Evolutionary conservation across 1,284 basidiomycete genomes (phyloP).

Genomic region (Pholiota adiposa): DNA sequence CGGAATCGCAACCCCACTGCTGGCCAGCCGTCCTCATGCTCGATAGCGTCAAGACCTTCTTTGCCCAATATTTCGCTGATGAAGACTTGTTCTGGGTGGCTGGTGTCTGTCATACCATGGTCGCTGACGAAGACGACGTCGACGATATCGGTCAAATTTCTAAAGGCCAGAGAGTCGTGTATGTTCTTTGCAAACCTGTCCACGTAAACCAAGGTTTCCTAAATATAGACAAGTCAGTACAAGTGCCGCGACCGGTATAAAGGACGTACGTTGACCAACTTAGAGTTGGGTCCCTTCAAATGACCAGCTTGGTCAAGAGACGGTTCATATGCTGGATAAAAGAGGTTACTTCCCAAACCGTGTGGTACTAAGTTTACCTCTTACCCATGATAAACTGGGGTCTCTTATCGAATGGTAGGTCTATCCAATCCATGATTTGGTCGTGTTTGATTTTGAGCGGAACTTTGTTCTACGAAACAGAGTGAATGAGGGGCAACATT

Average conservation of each 20-base stretch:
- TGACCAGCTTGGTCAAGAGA: conserved; percentile 87
- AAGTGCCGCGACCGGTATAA: neutral
- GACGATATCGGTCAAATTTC: conserved; percentile 83
- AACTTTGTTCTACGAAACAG: conserved; percentile 55
- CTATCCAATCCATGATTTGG: conserved; percentile 79
- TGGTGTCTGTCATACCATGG: conserved; percentile 92
- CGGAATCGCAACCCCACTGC: conserved; percentile 82
- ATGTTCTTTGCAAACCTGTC: conserved; percentile 80
- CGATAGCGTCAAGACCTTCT: conserved; percentile 64
- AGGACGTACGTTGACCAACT: conserved; percentile 64
- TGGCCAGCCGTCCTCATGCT: conserved; percentile 87
- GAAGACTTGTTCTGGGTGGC: conserved; percentile 74
- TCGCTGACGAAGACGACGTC: conserved; percentile 92
- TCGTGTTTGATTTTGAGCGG: conserved; percentile 71
- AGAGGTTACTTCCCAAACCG: conserved; percentile 5
- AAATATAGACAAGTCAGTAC: conserved; percentile 2
- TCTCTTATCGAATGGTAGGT: conserved; percentile 67
- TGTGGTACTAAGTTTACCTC: conserved; percentile 21
- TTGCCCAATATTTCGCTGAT: conserved; percentile 83
- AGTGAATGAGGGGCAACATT: neutral
- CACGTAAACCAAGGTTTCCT: conserved; percentile 71
- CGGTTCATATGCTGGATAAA: conserved; percentile 67
- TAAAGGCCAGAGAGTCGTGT: conserved; percentile 60
- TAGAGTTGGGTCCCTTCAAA: conserved; percentile 73
- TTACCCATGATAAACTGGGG: conserved; percentile 82